Evolutionary conservation across 192 early-diverging fungal genomes (phyloP).

Genomic region (Chytriomyces sp.): DNA sequence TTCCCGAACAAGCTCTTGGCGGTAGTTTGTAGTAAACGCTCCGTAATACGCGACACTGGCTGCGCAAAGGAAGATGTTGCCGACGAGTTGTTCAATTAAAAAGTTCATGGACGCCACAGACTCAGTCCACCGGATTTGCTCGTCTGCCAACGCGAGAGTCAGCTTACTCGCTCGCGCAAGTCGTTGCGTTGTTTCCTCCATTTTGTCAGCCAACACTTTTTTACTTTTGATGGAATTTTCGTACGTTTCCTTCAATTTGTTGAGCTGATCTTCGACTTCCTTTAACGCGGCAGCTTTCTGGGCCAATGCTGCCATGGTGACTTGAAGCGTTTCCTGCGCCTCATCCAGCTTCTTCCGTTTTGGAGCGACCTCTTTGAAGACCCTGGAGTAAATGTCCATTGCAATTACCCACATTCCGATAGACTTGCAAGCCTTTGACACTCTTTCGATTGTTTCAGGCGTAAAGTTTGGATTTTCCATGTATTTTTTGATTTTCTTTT

Average conservation of each 20-base stretch:
- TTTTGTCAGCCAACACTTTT: conserved; percentile 61
- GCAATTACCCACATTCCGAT: conserved; percentile 70
- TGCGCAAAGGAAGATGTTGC: conserved; percentile 64
- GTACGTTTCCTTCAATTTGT: conserved; percentile 63
- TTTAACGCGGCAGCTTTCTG: conserved; percentile 61
- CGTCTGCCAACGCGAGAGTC: conserved; percentile 62
- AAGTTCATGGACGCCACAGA: conserved; percentile 56
- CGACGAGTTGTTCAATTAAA: conserved; percentile 57
- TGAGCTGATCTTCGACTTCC: conserved; percentile 63
- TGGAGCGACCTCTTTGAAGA: conserved; percentile 63
- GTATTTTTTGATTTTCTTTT: conserved; percentile 65
- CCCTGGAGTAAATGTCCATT: conserved; percentile 62
- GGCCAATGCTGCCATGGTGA: conserved; percentile 55
- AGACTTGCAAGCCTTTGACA: conserved; percentile 63
- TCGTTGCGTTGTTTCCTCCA: conserved; percentile 66
- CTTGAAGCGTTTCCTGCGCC: conserved; percentile 55
- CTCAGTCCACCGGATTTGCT: conserved; percentile 66
- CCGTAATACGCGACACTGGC: conserved; percentile 64
- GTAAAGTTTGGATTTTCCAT: conserved; percentile 64
- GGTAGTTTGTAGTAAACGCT: conserved; percentile 59
- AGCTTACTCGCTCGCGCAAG: conserved; percentile 60
- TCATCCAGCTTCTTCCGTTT: conserved; percentile 62
- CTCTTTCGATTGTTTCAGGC: conserved; percentile 59
- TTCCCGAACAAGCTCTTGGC: conserved; percentile 49
- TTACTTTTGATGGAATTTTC: conserved; percentile 60